Evolutionary conservation across 2,329 filamentous ascomycete species (phyloP).

Genomic region (Graphilbum ipis-grandicollis): DNA sequence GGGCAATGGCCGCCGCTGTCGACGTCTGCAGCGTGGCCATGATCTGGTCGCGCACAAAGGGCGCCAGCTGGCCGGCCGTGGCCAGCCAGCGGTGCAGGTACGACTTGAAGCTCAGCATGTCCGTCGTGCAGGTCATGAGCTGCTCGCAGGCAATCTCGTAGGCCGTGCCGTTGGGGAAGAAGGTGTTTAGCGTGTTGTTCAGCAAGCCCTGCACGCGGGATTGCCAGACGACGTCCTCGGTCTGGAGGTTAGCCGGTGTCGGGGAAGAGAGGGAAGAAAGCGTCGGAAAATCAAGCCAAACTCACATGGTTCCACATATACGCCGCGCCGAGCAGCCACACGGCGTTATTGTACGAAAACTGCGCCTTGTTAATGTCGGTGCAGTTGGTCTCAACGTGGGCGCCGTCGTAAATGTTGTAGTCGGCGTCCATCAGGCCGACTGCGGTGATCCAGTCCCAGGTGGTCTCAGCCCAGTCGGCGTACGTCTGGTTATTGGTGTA

Average conservation of each 20-base stretch:
- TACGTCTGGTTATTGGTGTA: conserved; percentile 43
- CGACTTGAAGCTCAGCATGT: conserved; percentile 42
- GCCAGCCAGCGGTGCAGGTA: conserved; percentile 35
- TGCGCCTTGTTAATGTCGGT: conserved; percentile 31
- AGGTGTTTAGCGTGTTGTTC: conserved; percentile 22
- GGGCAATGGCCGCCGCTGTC: conserved; percentile 27
- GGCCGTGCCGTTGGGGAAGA: conserved; percentile 28
- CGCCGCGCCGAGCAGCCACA: conserved; percentile 35
- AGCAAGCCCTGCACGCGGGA: conserved; percentile 29
- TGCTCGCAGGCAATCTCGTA: conserved; percentile 39
- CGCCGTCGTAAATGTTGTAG: conserved; percentile 44
- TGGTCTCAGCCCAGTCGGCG: conserved; percentile 33
- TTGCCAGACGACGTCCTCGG: conserved; percentile 20
- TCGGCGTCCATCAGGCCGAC: conserved; percentile 33
- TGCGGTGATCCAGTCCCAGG: conserved; percentile 36
- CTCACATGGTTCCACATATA: conserved; percentile 37
- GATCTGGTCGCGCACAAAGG: conserved; percentile 26
- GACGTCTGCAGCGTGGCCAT: conserved; percentile 26
- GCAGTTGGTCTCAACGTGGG: conserved; percentile 32
- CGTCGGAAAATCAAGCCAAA: neutral
- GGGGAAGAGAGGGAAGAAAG: neutral
- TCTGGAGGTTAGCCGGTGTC: neutral
- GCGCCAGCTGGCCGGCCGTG: conserved; percentile 28
- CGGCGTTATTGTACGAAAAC: conserved; percentile 37
- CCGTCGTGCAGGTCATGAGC: conserved; percentile 31